Percentiles rank a stretch among this genome's conserved stretches.
These are phyloP conservation scores for Leccinum variicolor DNA, from an alignment of 768 basidiomycete species.

Conservation along the genomic window DNA sequence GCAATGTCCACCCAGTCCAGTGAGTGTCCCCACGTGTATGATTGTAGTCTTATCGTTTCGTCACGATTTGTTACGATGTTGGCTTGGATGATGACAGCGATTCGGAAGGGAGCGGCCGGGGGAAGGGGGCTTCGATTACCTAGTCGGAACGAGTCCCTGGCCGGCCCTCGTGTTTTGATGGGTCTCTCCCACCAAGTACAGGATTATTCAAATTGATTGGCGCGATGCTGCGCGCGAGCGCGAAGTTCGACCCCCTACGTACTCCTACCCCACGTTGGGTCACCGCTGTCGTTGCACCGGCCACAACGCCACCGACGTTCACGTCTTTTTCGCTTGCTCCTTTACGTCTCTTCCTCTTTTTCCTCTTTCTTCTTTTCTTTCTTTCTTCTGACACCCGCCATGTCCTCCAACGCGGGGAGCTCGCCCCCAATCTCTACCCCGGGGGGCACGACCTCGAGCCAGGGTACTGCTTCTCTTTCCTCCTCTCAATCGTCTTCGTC, in stretches of 20 bases:
- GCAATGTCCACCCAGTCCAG: not conserved
- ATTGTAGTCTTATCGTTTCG: not conserved
- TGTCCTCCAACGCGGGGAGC: constrained; percentile 11
- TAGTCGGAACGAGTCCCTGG: not conserved
- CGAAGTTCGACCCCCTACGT: not conserved
- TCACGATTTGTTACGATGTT: not conserved
- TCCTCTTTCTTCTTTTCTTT: not conserved
- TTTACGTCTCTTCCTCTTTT: not conserved
- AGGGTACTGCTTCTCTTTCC: constrained; percentile 19
- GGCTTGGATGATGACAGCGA: not conserved
- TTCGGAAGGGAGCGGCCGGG: not conserved
- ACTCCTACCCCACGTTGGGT: not conserved
- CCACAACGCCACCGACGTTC: not conserved
- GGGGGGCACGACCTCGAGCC: not conserved
- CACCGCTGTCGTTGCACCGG: not conserved
- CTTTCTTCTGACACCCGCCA: constrained; percentile 1
- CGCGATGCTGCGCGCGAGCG: not conserved
- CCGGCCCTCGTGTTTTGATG: constrained; percentile 4
- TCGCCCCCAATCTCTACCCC: not conserved
- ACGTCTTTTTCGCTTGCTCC: not conserved
- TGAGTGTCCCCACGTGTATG: not conserved
- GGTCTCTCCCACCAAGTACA: not conserved
- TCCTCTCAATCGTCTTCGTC: constrained; percentile 1
- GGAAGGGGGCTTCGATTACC: not conserved
- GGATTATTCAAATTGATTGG: constrained; percentile 5